Evolutionary conservation across 805 yeast genomes (phyloP).

Genomic region (Yarrowia sp.): DNA sequence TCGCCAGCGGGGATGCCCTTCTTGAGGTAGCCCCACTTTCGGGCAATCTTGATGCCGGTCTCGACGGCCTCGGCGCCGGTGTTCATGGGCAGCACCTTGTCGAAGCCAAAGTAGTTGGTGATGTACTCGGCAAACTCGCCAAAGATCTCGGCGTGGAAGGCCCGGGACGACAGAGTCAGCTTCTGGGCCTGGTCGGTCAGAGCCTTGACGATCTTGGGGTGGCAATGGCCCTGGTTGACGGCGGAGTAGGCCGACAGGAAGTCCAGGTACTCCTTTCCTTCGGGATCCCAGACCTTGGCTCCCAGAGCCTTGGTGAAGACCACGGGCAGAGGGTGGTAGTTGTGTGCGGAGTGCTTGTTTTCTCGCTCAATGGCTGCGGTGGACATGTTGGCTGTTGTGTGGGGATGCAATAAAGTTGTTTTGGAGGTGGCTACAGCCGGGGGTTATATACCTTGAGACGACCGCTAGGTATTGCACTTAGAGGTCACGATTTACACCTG

Average conservation of each 20-base stretch:
- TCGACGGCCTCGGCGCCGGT: constrained; percentile 99
- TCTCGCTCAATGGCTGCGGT: constrained; percentile 66
- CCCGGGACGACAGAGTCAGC: constrained; percentile 85
- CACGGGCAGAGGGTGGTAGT: constrained; percentile 95
- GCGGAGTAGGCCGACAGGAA: constrained; percentile 95
- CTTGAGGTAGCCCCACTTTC: constrained; percentile 94
- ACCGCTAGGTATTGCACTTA: constrained; percentile 27
- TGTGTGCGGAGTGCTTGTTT: constrained; percentile 84
- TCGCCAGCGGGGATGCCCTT: constrained; percentile 80
- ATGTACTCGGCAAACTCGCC: constrained; percentile 83
- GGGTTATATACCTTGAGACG: not conserved
- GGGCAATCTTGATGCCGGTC: constrained; percentile 87
- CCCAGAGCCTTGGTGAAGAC: constrained; percentile 85
- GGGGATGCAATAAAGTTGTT: not conserved
- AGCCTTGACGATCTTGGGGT: constrained; percentile 85
- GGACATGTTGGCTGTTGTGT: constrained; percentile 40
- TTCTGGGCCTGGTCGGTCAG: constrained; percentile 80
- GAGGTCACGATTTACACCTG: constrained; percentile 14
- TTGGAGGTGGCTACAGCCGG: not conserved
- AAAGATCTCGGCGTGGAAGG: constrained; percentile 85
- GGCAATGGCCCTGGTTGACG: constrained; percentile 97
- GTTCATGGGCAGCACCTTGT: constrained; percentile 94
- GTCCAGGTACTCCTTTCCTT: constrained; percentile 90
- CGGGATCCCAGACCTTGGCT: constrained; percentile 97
- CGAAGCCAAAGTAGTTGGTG: constrained; percentile 86